phyloP scores from a whole-genome alignment of 140 eudicot species.

The Anethum foeniculum region DNA sequence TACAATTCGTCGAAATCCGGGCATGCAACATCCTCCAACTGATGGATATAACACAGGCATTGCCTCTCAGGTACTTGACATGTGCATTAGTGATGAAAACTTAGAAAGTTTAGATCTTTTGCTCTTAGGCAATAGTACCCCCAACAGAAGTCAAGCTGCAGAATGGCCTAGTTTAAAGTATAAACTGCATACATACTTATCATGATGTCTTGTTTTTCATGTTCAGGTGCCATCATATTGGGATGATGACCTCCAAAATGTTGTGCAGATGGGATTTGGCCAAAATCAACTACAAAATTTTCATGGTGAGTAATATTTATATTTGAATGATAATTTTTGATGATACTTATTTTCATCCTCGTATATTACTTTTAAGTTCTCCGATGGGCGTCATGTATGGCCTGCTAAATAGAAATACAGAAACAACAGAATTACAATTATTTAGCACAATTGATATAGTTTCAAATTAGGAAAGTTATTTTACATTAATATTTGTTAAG shows the following conservation, averaged over 20 bases:
- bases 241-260: constrained; percentile 81
- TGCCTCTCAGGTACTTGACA: constrained; percentile 30
- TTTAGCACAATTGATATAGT: not conserved
- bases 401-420: not conserved
- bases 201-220: not conserved
- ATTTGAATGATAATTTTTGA: not conserved
- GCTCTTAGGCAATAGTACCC: not conserved
- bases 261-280: constrained; percentile 79
- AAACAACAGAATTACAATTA: not conserved
- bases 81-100: constrained; percentile 2
- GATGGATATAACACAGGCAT: constrained; percentile 22
- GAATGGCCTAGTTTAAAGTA: not conserved
- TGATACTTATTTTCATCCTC: not conserved
- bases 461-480: not conserved
- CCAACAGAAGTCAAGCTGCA: not conserved
- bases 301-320: constrained; percentile 42
- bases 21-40: constrained; percentile 30
- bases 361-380: not conserved
- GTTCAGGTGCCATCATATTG: constrained; percentile 45
- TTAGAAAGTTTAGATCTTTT: not conserved
- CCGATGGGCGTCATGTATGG: not conserved
- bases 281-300: constrained; percentile 50
- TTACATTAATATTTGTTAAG: not conserved
- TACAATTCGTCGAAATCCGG: constrained; percentile 24
- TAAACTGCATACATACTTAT: not conserved